Evolutionary conservation across 306 rosid species (phyloP).

Genomic region (Mimosa bimucronata): DNA sequence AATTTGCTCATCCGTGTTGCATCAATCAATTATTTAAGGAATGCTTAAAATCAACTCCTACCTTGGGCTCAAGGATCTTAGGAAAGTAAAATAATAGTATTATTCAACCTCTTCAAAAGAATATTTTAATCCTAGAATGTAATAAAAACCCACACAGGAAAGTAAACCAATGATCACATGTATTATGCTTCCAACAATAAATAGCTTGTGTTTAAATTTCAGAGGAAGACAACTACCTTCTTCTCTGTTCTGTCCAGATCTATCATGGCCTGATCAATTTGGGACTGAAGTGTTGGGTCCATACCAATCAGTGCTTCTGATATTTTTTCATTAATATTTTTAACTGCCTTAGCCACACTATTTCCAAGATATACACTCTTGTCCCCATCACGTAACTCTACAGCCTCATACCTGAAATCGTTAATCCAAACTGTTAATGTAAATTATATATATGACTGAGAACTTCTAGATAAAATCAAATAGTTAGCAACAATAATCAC

Average conservation of each 20-base stretch:
- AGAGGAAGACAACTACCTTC: conserved; percentile 56
- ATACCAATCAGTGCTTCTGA: conserved; percentile 88
- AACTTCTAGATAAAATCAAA: neutral
- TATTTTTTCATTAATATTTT: conserved; percentile 82
- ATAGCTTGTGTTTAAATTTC: neutral
- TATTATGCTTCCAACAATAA: conserved; percentile 15
- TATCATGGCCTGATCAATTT: conserved; percentile 93
- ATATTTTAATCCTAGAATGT: conserved; percentile 18
- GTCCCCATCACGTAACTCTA: conserved; percentile 92
- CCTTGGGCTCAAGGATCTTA: neutral
- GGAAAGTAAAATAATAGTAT: neutral
- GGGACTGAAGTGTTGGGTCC: conserved; percentile 91
- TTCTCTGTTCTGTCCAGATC: conserved; percentile 96
- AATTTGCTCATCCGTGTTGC: neutral
- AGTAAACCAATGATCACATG: conserved; percentile 2
- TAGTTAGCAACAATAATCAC: neutral
- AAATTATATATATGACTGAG: neutral
- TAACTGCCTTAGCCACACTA: conserved; percentile 83
- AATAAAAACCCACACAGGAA: neutral
- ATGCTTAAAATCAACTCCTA: conserved; percentile 10
- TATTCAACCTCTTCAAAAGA: conserved; percentile 1
- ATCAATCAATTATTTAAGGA: conserved; percentile 15
- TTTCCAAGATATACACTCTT: conserved; percentile 83
- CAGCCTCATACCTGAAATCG: conserved; percentile 81
- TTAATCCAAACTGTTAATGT: conserved; percentile 9